phyloP scores from a whole-genome alignment of 495 filamentous ascomycete genomes.

The Talaromyces proteolyticus region DNA sequence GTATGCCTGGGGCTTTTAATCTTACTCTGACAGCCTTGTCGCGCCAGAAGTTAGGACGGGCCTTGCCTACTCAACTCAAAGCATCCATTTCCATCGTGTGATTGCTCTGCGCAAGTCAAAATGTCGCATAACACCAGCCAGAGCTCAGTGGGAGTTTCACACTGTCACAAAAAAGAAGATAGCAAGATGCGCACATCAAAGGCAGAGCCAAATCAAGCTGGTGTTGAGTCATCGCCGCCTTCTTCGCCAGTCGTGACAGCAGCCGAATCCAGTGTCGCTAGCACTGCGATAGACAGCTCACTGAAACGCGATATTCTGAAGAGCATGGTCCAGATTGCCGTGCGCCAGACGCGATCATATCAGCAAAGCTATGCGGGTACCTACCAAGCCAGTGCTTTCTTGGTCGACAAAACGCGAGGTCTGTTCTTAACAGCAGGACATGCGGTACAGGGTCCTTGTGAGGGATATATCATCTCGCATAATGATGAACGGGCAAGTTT shows the following conservation, averaged over 20 bases:
- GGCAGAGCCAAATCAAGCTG: too few species aligned
- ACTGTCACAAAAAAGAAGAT: not conserved
- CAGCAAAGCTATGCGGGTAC: slow-evolving; percentile 1
- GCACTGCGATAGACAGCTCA: not conserved
- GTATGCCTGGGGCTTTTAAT: too few species aligned
- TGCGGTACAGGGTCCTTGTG: slow-evolving; percentile 4
- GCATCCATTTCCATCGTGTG: too few species aligned
- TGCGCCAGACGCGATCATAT: slow-evolving; percentile 2
- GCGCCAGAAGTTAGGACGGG: too few species aligned
- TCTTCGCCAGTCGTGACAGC: not conserved
- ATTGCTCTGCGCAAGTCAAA: too few species aligned
- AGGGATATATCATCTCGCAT: slow-evolving; percentile 5
- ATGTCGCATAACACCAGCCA: too few species aligned
- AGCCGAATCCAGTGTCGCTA: slow-evolving; percentile 2
- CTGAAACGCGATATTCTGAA: slow-evolving; percentile 2
- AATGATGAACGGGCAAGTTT: slow-evolving; percentile 5
- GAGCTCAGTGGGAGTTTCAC: too few species aligned
- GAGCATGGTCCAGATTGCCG: slow-evolving; percentile 6
- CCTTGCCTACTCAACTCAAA: too few species aligned
- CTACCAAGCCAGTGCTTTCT: slow-evolving; percentile 5
- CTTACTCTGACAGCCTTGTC: too few species aligned
- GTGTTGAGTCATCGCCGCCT: not conserved
- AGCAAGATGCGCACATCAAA: not conserved
- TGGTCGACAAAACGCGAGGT: slow-evolving; percentile 1
- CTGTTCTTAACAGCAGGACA: slow-evolving; percentile 3